Base-by-base conservation (phyloP, 805 yeast genomes). In the Candida golubevii region DNA sequence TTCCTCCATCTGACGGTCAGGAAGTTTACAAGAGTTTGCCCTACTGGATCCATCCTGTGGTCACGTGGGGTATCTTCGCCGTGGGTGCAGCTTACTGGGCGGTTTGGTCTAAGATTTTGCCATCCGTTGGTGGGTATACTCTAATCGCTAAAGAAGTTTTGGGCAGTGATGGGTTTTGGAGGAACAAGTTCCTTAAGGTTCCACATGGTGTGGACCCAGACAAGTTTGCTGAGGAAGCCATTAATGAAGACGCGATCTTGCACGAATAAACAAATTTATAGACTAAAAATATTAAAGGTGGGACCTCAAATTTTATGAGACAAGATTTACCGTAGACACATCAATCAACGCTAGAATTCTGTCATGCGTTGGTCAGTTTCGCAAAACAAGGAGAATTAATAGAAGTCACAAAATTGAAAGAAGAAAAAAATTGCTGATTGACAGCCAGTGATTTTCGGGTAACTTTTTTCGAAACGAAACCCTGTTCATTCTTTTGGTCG, bases 11-110 rank as follows among this genome's bases (percentile, higher is more conserved):
- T 15, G 70, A 57, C 14, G 85, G 83, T 31, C 83, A 84, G 65
- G 71, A 75, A 32, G 89, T 86, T 42, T 86, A 86, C 71, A 63
- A 78, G n/a, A 52, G 61, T 39, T 67, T 86, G 56, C 95, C 95
- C 27, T 86, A 86, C 67, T 86, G 80, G 74, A 72, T 82, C 45
- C 90, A 85, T 61, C 82, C 88, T 59, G 93, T 85, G 39, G 87
- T 84, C n/a, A 82, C 89, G 10, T 77, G 88, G 81, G 89, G 84
- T 51, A 72, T 86, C 37, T 82, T 83, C 54, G 83, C 73, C 11
- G 60, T 80, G 39, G 91, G 88, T 50, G 77, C 74, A 32, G 52
- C 74, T 1, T 86, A 85, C 67, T 86, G 88, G 84, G 46, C 80
- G 8, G 57, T 80, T 13, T 82, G 88, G 85, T 72, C 80, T 35